Evolutionary conservation across 495 filamentous ascomycete species (phyloP).

Genomic region (Penicillium lividum): DNA sequence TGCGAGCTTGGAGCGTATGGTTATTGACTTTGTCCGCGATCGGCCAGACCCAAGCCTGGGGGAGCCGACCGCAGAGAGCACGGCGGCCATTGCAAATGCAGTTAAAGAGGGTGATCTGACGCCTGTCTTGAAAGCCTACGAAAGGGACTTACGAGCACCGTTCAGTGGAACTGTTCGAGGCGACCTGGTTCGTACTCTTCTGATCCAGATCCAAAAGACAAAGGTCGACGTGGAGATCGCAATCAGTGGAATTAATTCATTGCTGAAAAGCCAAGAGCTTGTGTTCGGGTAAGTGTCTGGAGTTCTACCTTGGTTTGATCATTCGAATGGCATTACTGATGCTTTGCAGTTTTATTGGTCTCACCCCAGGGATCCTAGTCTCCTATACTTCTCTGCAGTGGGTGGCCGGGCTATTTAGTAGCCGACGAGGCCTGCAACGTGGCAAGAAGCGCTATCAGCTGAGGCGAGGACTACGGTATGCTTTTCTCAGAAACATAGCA

Average conservation of each 20-base stretch:
- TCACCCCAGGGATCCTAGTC: slow-evolving; percentile 88
- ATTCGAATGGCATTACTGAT: slow-evolving; percentile 20
- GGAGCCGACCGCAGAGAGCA: slow-evolving; percentile 53
- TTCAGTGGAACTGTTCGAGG: slow-evolving; percentile 77
- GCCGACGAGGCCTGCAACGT: slow-evolving; percentile 61
- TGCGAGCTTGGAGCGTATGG: slow-evolving; percentile 93
- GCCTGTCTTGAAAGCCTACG: slow-evolving; percentile 85
- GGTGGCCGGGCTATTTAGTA: slow-evolving; percentile 64
- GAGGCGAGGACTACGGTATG: slow-evolving; percentile 69
- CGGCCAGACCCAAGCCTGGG: slow-evolving; percentile 58
- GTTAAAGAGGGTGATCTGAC: slow-evolving; percentile 92
- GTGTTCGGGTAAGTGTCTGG: slow-evolving; percentile 73
- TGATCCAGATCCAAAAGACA: slow-evolving; percentile 97
- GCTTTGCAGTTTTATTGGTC: slow-evolving; percentile 68
- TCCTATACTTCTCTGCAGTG: slow-evolving; percentile 74
- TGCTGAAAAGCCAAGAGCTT: slow-evolving; percentile 93
- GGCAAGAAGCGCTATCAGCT: slow-evolving; percentile 63
- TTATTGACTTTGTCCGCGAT: slow-evolving; percentile 88
- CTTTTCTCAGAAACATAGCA: background rate
- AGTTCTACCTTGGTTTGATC: background rate
- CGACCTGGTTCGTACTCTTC: slow-evolving; percentile 83
- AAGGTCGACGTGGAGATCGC: slow-evolving; percentile 98
- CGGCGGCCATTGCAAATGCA: slow-evolving; percentile 68
- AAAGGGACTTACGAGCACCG: slow-evolving; percentile 77
- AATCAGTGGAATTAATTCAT: slow-evolving; percentile 86